These are phyloP conservation scores for Physcia stellaris DNA, from an alignment of 495 filamentous ascomycete genomes.

Conservation along the genomic window DNA sequence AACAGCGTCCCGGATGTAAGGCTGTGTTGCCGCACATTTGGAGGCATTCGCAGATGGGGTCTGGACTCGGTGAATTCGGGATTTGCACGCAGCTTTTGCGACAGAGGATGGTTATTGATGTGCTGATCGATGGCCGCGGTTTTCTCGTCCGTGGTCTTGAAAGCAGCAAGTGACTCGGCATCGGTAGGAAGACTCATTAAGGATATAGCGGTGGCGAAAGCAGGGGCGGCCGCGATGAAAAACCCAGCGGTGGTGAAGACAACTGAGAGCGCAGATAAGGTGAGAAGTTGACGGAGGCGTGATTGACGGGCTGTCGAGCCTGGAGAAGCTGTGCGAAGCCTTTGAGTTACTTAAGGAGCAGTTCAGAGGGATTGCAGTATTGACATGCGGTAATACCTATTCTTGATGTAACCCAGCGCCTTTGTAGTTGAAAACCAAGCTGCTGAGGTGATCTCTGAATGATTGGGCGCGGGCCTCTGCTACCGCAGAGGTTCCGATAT, in stretches of 20 bases:
- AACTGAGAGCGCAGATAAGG: constrained; percentile 11
- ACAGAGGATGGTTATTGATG: constrained; percentile 64
- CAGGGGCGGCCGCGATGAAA: constrained; percentile 13
- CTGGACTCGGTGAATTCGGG: constrained; percentile 61
- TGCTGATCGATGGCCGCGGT: constrained; percentile 51
- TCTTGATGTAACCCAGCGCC: no score
- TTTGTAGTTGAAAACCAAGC: no score
- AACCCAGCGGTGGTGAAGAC: constrained; percentile 15
- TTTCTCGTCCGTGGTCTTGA: constrained; percentile 43
- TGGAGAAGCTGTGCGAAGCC: no score
- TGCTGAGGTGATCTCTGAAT: no score
- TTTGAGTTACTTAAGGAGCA: no score
- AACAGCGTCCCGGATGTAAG: constrained; percentile 71
- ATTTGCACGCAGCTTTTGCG: constrained; percentile 48
- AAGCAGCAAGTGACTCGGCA: constrained; percentile 58
- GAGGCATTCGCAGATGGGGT: constrained; percentile 76
- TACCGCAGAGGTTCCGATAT: no score
- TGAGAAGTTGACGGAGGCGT: constrained; percentile 13
- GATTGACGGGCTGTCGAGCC: constrained; percentile 9
- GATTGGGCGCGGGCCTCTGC: no score
- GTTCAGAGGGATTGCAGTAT: no score
- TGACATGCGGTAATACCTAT: no score
- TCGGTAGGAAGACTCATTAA: constrained; percentile 37
- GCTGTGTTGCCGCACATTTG: constrained; percentile 48
- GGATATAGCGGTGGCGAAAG: constrained; percentile 9